These are phyloP conservation scores for Bauhinia variegata DNA, from an alignment of 306 rosid genomes.

Conservation along the genomic window DNA sequence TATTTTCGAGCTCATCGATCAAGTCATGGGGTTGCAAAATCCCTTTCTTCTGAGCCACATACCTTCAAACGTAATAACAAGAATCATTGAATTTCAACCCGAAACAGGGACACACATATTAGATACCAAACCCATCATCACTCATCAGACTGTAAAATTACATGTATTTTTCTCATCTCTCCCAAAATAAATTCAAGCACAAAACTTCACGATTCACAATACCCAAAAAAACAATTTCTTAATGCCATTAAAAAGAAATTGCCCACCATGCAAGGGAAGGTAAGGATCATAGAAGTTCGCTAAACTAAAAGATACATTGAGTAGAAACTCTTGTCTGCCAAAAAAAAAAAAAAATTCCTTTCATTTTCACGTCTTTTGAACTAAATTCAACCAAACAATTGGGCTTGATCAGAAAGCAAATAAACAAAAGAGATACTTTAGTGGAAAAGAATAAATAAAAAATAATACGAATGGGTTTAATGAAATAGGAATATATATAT, in stretches of 20 bases:
- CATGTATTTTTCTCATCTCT: not conserved
- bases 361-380: not conserved
- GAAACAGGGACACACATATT: not conserved
- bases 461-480: not conserved
- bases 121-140: not conserved
- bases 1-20: conserved; percentile 73
- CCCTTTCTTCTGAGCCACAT: conserved; percentile 84
- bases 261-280: not conserved
- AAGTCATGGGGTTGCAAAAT: conserved; percentile 85
- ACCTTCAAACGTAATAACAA: conserved; percentile 47
- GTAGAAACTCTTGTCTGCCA: not conserved
- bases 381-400: not conserved
- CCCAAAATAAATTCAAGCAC: not conserved
- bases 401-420: not conserved
- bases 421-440: not conserved
- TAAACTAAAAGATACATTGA: not conserved
- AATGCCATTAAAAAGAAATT: not conserved
- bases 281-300: not conserved
- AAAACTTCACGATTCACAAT: not conserved
- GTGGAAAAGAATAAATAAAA: not conserved
- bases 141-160: not conserved
- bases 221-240: not conserved
- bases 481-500: not conserved
- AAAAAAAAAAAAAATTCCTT: not conserved
- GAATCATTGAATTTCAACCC: not conserved